Percentiles rank a stretch among this genome's conserved stretches.
Evolutionary conservation across 1,139 yeast genomes (phyloP).

Genomic region (Taiozyma onychis): DNA sequence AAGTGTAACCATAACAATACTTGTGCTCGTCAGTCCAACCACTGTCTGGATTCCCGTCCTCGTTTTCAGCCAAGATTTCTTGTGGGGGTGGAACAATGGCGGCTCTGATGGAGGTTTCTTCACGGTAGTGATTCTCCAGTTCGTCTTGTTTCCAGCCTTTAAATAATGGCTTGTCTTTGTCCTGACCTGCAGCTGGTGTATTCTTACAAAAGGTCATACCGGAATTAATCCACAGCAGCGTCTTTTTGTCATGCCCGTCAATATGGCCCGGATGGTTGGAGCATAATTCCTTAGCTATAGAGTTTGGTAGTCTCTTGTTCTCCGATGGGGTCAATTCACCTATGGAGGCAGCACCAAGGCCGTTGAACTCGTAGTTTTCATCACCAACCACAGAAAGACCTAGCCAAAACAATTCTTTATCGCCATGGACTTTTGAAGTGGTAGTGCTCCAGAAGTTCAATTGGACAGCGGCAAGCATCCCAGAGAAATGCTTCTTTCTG

Average conservation of each 20-base stretch:
- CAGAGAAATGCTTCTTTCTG: slow-evolving; percentile 37
- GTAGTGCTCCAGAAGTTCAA: slow-evolving; percentile 27
- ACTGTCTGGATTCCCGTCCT: slow-evolving; percentile 39
- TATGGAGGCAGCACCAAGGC: slow-evolving; percentile 39
- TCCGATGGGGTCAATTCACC: slow-evolving; percentile 28
- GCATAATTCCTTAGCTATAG: slow-evolving; percentile 30
- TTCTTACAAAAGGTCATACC: slow-evolving; percentile 49
- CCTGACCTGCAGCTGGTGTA: slow-evolving; percentile 11
- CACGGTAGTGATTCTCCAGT: slow-evolving; percentile 8
- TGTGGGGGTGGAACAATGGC: slow-evolving; percentile 23
- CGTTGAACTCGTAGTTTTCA: slow-evolving; percentile 35
- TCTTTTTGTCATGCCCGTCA: slow-evolving; percentile 26
- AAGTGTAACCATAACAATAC: slow-evolving; percentile 47
- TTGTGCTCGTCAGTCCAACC: slow-evolving; percentile 51
- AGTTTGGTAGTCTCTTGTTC: slow-evolving; percentile 15
- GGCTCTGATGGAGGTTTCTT: slow-evolving; percentile 12
- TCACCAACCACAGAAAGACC: slow-evolving; percentile 46
- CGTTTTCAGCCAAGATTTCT: slow-evolving; percentile 25
- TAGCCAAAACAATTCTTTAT: slow-evolving; percentile 54
- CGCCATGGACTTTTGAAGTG: slow-evolving; percentile 39
- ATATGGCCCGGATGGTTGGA: slow-evolving; percentile 42
- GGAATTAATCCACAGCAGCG: slow-evolving; percentile 48
- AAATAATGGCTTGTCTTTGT: slow-evolving; percentile 16
- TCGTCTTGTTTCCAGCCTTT: slow-evolving; percentile 4
- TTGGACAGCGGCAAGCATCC: slow-evolving; percentile 38